Conservation (phyloP, 2,329 filamentous ascomycete species). For the Trichoderma sp. region DNA sequence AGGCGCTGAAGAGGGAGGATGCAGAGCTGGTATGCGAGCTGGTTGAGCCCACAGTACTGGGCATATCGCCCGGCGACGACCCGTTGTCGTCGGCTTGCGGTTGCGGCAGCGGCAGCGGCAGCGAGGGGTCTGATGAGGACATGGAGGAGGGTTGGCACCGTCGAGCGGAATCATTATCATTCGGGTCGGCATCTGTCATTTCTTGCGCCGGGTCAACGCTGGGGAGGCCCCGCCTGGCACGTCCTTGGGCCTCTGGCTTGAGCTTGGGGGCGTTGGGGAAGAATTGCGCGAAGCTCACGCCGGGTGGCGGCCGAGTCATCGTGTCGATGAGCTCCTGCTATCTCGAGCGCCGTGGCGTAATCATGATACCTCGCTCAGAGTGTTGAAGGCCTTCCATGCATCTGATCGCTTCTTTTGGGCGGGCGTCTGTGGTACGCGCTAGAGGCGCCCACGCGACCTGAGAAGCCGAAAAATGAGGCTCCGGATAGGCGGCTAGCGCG, state of each 20-base stretch:
- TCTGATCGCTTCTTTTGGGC: no score
- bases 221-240: conserved; percentile 30
- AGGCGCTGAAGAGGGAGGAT: conserved; percentile 66
- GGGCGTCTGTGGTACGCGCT: conserved; percentile 25
- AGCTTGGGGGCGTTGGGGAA: conserved; percentile 73
- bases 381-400: conserved; percentile 24
- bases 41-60: conserved; percentile 68
- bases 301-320: conserved; percentile 74
- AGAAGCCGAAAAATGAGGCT: conserved; percentile 21
- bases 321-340: conserved; percentile 52
- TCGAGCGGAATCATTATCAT: conserved; percentile 25
- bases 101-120: conserved; percentile 23
- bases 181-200: conserved; percentile 27
- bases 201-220: conserved; percentile 26
- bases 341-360: conserved; percentile 51
- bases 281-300: conserved; percentile 80
- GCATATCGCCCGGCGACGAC: conserved; percentile 59
- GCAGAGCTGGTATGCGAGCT: conserved; percentile 68
- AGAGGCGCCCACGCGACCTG: conserved; percentile 41
- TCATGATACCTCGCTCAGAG: conserved; percentile 52
- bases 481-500: conserved; percentile 9
- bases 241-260: conserved; percentile 46
- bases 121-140: conserved; percentile 28
- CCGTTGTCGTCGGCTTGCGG: conserved; percentile 53
- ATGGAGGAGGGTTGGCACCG: conserved; percentile 22